Conservation (phyloP, 192 early-diverging fungal species). For the Coemansia sp. region DNA sequence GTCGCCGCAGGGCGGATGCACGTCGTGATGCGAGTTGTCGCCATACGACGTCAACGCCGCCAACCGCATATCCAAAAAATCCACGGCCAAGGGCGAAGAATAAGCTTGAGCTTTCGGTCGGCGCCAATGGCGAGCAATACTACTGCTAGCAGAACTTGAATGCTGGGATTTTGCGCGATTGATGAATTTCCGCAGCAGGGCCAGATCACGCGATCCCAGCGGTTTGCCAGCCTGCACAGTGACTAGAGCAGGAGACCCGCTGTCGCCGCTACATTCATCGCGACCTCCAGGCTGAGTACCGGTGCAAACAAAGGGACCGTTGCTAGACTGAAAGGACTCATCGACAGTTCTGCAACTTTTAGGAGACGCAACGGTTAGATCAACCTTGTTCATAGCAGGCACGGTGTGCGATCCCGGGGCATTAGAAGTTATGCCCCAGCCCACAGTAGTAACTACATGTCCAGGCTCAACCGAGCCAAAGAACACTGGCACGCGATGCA, state of each 20-base stretch:
- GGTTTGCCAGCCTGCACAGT: not conserved
- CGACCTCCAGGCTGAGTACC: slow-evolving; percentile 14
- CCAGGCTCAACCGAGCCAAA: slow-evolving; percentile 23
- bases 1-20: slow-evolving; percentile 40
- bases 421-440: slow-evolving; percentile 47
- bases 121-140: too few species aligned
- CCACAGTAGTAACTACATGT: slow-evolving; percentile 21
- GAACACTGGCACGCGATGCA: slow-evolving; percentile 31
- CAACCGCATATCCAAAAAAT: slow-evolving; percentile 10
- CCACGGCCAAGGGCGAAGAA: too few species aligned
- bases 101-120: too few species aligned
- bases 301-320: slow-evolving; percentile 43
- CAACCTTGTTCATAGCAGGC: slow-evolving; percentile 24
- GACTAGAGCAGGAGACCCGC: slow-evolving; percentile 34
- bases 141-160: too few species aligned
- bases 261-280: slow-evolving; percentile 50
- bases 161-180: too few species aligned
- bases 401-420: slow-evolving; percentile 10
- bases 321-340: slow-evolving; percentile 11
- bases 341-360: slow-evolving; percentile 18
- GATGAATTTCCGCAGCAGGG: too few species aligned
- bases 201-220: not conserved
- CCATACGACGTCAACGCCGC: slow-evolving; percentile 50
- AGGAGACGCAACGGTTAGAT: slow-evolving; percentile 11
- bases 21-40: slow-evolving; percentile 27